Conservation (phyloP, 129 eudicot genomes). For the Flaveria trinervia region DNA sequence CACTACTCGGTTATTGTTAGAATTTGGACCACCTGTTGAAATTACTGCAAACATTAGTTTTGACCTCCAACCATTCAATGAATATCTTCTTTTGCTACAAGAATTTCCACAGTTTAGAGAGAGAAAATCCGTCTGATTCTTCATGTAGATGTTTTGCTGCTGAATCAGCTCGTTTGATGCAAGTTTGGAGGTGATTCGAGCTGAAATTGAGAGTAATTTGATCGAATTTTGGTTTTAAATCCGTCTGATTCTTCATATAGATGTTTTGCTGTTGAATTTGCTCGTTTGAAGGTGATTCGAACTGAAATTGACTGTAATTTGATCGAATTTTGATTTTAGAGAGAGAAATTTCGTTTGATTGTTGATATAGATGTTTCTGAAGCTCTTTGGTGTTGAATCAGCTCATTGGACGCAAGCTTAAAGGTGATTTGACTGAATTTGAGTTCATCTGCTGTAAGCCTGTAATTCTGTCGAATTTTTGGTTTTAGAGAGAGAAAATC, state of each 20-base stretch:
- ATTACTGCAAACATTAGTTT: constrained; percentile 33
- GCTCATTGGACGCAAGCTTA: constrained; percentile 6
- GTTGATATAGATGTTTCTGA: constrained; percentile 23
- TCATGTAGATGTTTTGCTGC: no score
- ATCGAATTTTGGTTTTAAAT: neutral
- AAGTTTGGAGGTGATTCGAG: no score
- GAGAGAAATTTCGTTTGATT: constrained; percentile 33
- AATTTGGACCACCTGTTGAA: constrained; percentile 48
- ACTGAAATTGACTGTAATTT: no score
- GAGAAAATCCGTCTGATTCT: constrained; percentile 5
- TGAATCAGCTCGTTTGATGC: no score
- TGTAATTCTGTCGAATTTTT: neutral
- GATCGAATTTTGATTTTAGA: neutral
- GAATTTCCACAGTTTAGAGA: constrained; percentile 29
- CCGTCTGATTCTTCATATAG: no score
- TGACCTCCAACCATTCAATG: constrained; percentile 38
- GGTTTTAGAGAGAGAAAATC: constrained; percentile 36
- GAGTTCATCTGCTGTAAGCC: neutral
- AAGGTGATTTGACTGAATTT: neutral
- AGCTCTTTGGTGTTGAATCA: constrained; percentile 16
- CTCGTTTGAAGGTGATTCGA: no score
- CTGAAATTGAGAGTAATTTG: no score
- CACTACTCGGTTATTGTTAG: constrained; percentile 28
- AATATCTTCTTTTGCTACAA: constrained; percentile 32
- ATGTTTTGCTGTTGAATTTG: no score